These are phyloP conservation scores for Neurospora sp. DNA, from an alignment of 495 filamentous ascomycete genomes.

Conservation along the genomic window DNA sequence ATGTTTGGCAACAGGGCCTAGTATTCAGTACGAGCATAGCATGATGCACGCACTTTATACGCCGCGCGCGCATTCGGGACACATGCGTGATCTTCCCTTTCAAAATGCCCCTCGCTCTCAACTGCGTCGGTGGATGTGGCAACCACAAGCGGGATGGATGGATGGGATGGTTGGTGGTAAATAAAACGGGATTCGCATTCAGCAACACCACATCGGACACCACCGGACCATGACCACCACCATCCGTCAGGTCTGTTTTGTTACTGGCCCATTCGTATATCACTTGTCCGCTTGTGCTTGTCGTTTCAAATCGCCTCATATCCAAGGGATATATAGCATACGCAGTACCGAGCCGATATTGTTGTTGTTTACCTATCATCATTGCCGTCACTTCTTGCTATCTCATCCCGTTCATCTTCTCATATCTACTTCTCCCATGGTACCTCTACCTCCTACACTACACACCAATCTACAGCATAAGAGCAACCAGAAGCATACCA, in stretches of 20 bases:
- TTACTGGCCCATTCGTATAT: background rate
- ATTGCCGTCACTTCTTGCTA: background rate
- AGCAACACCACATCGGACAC: background rate
- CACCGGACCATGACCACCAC: background rate
- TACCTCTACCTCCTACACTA: too few species aligned
- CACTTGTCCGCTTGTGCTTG: background rate
- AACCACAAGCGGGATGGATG: background rate
- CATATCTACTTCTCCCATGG: too few species aligned
- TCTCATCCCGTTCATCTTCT: background rate
- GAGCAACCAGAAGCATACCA: background rate
- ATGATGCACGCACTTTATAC: background rate
- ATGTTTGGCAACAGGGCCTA: background rate
- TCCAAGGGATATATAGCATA: background rate
- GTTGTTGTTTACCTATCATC: background rate
- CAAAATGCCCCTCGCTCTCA: background rate
- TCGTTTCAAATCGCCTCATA: background rate
- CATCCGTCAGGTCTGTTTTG: background rate
- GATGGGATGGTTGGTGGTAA: background rate
- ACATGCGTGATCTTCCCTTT: background rate
- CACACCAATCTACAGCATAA: background rate
- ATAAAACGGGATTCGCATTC: background rate
- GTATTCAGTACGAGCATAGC: background rate
- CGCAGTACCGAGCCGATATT: background rate
- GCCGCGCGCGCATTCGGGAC: background rate
- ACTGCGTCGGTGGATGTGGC: background rate